Base-by-base conservation (phyloP, 495 filamentous ascomycete genomes). In the Aeminium ludgeri region DNA sequence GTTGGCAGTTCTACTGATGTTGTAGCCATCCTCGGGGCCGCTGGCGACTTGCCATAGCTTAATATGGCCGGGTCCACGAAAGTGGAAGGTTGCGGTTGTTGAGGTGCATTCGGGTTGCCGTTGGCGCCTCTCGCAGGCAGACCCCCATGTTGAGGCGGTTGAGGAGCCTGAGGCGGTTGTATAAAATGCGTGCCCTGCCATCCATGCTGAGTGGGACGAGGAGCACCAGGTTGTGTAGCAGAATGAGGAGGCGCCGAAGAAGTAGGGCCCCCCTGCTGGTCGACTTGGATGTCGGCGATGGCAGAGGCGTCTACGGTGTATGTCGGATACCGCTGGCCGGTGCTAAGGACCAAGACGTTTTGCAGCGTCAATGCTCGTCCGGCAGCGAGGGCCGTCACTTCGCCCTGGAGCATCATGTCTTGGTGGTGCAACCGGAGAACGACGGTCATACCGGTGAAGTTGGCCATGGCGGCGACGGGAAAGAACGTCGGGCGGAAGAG, bases 361-460 rank as follows among this genome's bases (percentile, higher is more conserved):
- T 67, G 68, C 17, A 97, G 68, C 17, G 76, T 75, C 48, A 97
- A 65, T 31, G 74, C 73, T 44, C 77, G 70, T 5, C 80, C 80
- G n/a, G 53, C 41, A 35, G 78, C 70, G 25, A 95, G 74, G 48
- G 73, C 65, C 34, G 70, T 72, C 28, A 97, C 76, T 17, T 75
- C 69, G 31, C 87, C 87, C 46, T 73, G 70, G 34, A 94, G 59
- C 47, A 70, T 67, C 12, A 69, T 69, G 47, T 73, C 68, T 1
- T 70, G 68, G 20, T 83, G 83, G 36, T 74, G 58, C 37, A 93
- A 65, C 10, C 76, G 85, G 48, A 91, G 73, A 38, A 78, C 58
- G 56, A 92, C 81, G 43, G 76, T 74, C 53, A 83, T 70, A 25
- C 85, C 85, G 46, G 86, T 76, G 57, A 89, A 87, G 45, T 67